Conservation (phyloP, 75 land plant species). For the Pinus tabuliformis region DNA sequence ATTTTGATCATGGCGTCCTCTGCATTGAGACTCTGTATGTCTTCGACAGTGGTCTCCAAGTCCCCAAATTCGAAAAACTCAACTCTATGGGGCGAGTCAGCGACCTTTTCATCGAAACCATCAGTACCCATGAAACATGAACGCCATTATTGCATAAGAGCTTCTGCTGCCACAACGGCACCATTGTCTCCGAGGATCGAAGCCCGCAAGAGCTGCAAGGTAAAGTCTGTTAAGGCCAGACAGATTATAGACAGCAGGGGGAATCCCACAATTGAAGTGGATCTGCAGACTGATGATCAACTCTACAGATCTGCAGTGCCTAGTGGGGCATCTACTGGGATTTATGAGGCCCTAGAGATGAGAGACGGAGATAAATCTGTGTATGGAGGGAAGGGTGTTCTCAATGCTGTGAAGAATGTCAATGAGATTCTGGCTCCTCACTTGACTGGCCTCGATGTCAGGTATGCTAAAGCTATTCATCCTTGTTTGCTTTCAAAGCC, state of each 20-base stretch:
- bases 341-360: constrained; percentile 93
- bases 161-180: too few species aligned
- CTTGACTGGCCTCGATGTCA: constrained; percentile 75
- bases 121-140: too few species aligned
- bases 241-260: constrained; percentile 99
- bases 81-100: too few species aligned
- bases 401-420: constrained; percentile 73
- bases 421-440: constrained; percentile 71
- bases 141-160: too few species aligned
- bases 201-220: too few species aligned
- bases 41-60: too few species aligned
- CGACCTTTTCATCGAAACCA: too few species aligned
- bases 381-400: constrained; percentile 90
- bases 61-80: too few species aligned
- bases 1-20: too few species aligned
- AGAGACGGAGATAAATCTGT: constrained; percentile 77
- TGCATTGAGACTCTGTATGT: too few species aligned
- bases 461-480: constrained; percentile 27
- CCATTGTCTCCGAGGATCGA: too few species aligned
- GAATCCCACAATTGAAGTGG: constrained; percentile 97
- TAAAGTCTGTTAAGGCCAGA: constrained; percentile 52
- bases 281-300: constrained; percentile 54
- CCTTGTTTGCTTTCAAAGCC: too few species aligned
- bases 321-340: constrained; percentile 95
- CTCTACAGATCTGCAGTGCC: constrained; percentile 87